Base-by-base conservation (phyloP, 148 eudicot genomes). In the Polygonum aviculare region DNA sequence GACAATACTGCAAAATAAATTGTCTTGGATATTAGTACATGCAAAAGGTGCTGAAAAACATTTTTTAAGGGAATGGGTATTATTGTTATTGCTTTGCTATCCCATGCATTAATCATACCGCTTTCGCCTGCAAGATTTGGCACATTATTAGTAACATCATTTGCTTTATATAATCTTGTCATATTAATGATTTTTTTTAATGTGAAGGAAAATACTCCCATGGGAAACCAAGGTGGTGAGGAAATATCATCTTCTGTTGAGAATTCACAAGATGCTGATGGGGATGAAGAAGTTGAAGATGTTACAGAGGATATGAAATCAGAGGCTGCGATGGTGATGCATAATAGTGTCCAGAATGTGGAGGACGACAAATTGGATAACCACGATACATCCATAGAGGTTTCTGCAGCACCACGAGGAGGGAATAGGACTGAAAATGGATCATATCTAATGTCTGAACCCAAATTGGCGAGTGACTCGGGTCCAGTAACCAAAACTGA, bases 161-260 rank as follows among this genome's bases (percentile, higher is more conserved):
- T 41, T 38, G 10, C 48, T 35, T 36, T 14, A 14, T 49, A 16
- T 48, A 26, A 26, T 36, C 51, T 74, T 45, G 19, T 60, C 26
- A 33, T 21, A 21, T 19, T 55, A 15, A 31, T 67, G 19, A 69
- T 54, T 33, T 76, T 76, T 76, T 44, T 70, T 74, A 40, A 41
- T 78, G 33, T 73, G 75, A 74, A 88, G 98, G 90, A 81, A 48
- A 75, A 60, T 36, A 79, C 84, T 76, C 89, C 73, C 51, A 82
- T 80, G 71, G 97, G 77, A 69, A 94, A 96, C 84, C 97, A 90
- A 7, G 73, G 60, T 79, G 88, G 85, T 51, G 98, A 82, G 79
- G 87, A 91, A 65, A 86, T 86, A 69, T 94, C 97, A 72, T 88
- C 96, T 21, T 89, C 89, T 86, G 82, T 90, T 86, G 97, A 87